Evolutionary conservation across 441 rosid genomes (phyloP).

Genomic region (Adansonia rubrostipa): DNA sequence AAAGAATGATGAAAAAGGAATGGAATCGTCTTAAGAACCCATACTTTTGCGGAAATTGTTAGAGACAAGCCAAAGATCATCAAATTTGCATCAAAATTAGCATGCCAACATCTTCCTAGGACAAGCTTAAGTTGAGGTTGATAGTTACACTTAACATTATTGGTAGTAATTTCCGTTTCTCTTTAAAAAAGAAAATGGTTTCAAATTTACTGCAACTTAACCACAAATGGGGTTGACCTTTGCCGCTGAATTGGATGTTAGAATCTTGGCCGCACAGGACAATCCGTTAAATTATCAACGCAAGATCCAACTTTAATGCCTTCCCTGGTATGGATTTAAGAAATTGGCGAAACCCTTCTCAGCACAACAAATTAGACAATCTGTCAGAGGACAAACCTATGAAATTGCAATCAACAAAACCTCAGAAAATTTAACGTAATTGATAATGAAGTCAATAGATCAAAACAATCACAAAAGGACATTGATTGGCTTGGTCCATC

Average conservation of each 20-base stretch:
- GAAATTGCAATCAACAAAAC: constrained; percentile 3
- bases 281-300: neutral
- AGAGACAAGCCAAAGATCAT: neutral
- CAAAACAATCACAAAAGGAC: constrained; percentile 18
- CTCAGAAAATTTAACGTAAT: neutral
- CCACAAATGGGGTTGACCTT: neutral
- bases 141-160: neutral
- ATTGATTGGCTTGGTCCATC: neutral
- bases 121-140: neutral
- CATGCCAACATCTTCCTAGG: neutral
- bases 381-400: neutral
- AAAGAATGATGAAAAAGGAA: neutral
- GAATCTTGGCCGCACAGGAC: neutral
- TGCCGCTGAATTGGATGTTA: neutral
- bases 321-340: neutral
- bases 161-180: neutral
- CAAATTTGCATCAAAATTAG: neutral
- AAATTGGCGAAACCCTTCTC: neutral
- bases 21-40: neutral
- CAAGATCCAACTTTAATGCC: neutral
- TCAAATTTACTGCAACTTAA: neutral
- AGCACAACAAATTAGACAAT: neutral
- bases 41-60: neutral
- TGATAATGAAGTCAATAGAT: neutral
- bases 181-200: neutral